Percentiles rank a stretch among this genome's conserved stretches.
Conservation (phyloP, 805 yeast genomes). For the Cyberlindnera mrakii region DNA sequence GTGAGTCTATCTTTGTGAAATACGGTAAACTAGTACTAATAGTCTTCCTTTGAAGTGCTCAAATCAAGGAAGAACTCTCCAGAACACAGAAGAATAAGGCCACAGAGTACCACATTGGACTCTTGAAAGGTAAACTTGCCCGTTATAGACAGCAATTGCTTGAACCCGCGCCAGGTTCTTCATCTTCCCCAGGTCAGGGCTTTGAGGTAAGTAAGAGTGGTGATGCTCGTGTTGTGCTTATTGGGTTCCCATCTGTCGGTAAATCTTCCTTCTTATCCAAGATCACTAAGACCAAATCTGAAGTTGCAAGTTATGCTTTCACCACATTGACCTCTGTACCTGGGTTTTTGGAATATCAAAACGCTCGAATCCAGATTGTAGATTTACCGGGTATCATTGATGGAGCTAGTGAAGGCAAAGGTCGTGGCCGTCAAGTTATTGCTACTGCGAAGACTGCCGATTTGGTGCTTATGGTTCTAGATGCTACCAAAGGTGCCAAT, state of each 20-base stretch:
- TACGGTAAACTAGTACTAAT: background rate
- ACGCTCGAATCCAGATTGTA: slow-evolving; percentile 95
- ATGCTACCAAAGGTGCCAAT: slow-evolving; percentile 89
- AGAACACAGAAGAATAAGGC: slow-evolving; percentile 97
- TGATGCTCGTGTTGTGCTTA: slow-evolving; percentile 90
- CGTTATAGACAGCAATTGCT: slow-evolving; percentile 84
- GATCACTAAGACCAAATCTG: slow-evolving; percentile 90
- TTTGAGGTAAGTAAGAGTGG: slow-evolving; percentile 95
- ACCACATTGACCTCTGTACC: slow-evolving; percentile 96
- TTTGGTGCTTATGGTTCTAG: slow-evolving; percentile 85
- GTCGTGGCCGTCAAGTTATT: slow-evolving; percentile 95
- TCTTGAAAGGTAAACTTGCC: slow-evolving; percentile 91
- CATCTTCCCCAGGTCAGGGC: slow-evolving; percentile 68
- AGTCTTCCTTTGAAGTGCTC: slow-evolving; percentile 23
- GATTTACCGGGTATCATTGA: slow-evolving; percentile 96
- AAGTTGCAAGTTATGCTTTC: slow-evolving; percentile 91
- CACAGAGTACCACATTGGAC: slow-evolving; percentile 93
- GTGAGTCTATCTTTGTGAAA: background rate
- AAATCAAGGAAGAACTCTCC: slow-evolving; percentile 59
- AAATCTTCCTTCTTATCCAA: slow-evolving; percentile 85
- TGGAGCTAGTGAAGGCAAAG: slow-evolving; percentile 96
- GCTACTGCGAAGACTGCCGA: slow-evolving; percentile 96
- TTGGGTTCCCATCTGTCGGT: slow-evolving; percentile 98
- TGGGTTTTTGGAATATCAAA: slow-evolving; percentile 90
- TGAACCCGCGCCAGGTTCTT: slow-evolving; percentile 74